Base-by-base conservation (phyloP, 176 grass and related monocot genomes). In the Bromus sterilis region DNA sequence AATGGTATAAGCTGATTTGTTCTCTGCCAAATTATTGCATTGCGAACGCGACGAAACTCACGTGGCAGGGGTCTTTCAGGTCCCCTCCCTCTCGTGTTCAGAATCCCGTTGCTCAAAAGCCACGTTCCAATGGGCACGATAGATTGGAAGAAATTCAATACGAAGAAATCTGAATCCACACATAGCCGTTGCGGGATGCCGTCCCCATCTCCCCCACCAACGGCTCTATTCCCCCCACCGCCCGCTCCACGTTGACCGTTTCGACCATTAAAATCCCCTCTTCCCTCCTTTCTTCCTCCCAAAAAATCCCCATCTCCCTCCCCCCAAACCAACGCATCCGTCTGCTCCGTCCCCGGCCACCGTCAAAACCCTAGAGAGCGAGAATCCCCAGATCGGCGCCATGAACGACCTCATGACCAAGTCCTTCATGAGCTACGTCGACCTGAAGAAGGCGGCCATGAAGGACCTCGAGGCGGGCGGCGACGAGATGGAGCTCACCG, bases 361-460 rank as follows among this genome's bases (percentile, higher is more conserved):
- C 41, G 48, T 49, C 58, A 12, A 63, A 85, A 88, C 62, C 42
- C 53, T 81, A 85, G 63, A 67, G 31, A 43, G 5, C 49, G 1
- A 14, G 9, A 46, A 81, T 15, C 86, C 37, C 24, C 29, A 80
- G 82, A 46, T 35, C 79, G 83, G n/a, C 64, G 18, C 74, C 83
- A 94, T 99, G 96, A 99, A 99, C 76, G 89, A 99, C 82, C 93
- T 99, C 74, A 99, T 99, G 86, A 99, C 96, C 84, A 99, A 95
- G 83, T 99, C 96, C 46, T 99, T 99, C 96, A 86, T 93, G 89
- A 99, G 89, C 87, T 99, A 99, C 66, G 93, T 91, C 66, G 93
- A 99, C 78, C 93, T 99, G 66, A 99, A 99, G 96, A 99, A 99
- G 85, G 93, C 87, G 77, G 96, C 91, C 59, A 84, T 91, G 61